A percentile compares a stretch with the other conserved stretches of the same genome.
Conservation (phyloP, 345 rosid species). For the Gossypium australe region DNA sequence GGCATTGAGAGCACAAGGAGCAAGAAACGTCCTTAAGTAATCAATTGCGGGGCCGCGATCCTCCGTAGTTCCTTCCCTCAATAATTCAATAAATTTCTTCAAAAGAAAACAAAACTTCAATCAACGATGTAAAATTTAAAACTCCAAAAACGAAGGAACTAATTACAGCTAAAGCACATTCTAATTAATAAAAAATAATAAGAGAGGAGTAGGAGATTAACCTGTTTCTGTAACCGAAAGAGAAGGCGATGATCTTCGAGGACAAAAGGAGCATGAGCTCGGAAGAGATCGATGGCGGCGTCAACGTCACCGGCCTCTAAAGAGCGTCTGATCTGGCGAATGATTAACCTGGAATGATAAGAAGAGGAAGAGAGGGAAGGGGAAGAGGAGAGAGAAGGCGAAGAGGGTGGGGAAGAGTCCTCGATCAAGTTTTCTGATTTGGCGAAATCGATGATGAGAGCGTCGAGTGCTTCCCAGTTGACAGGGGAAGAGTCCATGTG, state of each 20-base stretch:
- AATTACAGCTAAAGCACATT: conserved; percentile 9
- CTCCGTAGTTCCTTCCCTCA: conserved; percentile 69
- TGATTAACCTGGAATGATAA: conserved; percentile 62
- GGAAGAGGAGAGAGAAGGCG: conserved; percentile 22
- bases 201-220: conserved; percentile 9
- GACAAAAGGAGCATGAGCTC: conserved; percentile 62
- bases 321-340: conserved; percentile 66
- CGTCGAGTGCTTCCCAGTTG: conserved; percentile 91
- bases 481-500: conserved; percentile 62
- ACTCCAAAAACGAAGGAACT: background rate
- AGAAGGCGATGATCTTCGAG: conserved; percentile 77
- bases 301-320: conserved; percentile 76
- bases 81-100: conserved; percentile 87
- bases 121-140: background rate
- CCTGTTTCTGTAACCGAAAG: conserved; percentile 91
- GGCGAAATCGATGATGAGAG: conserved; percentile 74
- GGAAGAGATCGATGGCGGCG: conserved; percentile 54
- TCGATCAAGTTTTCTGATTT: conserved; percentile 76
- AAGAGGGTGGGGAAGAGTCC: conserved; percentile 33
- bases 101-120: background rate
- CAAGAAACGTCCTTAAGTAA: conserved; percentile 75
- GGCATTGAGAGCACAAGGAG: conserved; percentile 96
- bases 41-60: conserved; percentile 61
- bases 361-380: conserved; percentile 53
- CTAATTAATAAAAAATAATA: background rate